Evolutionary conservation across 139 green algal species (phyloP), one percentile per base, ranked within the genome.

Genomic region (Auxenochlorella pyrenoidosa): DNA sequence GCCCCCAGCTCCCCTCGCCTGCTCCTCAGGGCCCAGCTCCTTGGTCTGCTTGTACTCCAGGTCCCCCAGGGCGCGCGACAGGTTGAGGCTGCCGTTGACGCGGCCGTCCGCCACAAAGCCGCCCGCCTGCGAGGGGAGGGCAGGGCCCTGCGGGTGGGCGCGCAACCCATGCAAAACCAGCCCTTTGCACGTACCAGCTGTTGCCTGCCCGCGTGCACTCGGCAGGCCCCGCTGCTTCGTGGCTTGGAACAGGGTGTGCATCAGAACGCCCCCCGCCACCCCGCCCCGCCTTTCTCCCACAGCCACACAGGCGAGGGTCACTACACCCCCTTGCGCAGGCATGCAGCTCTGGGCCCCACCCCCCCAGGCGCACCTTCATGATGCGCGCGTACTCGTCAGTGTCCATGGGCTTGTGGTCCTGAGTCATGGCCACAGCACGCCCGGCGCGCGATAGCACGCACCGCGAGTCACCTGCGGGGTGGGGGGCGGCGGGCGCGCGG

Each of bases 1-100:
- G n/a, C n/a, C n/a, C n/a, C n/a, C n/a, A n/a, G 15, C 54, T 22
- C 54, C 54, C 54, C 54, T 40, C 30, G 76, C 84, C 84, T 88
- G 85, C 76, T 88, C 76, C 44, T 85, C 85, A 10, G 85, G 85
- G 6, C 85, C 85, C 75, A 88, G 60, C 76, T 88, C 85, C 41
- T 80, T 88, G 19, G 78, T 90, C 70, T 93, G 88, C 88, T 98
- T 98, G 90, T 96, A 97, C 86, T 98, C 95, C 84, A 97, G 90
- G 78, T 97, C 94, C 1, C 95, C 95, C 43, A 98, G 88, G 0
- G 95, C 95, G 0, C 95, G 87, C 1, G 93, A 96, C 68, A 98
- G 90, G 76, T 97, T 97, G 41, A 98, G 89, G 71, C 89, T 94
- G 38, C 94, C 95, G 43, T 97, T 98, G 16, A 98, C 92, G 24